These are phyloP conservation scores for Ogataea nonfermentans DNA, from an alignment of 805 yeast genomes.

Conservation along the genomic window DNA sequence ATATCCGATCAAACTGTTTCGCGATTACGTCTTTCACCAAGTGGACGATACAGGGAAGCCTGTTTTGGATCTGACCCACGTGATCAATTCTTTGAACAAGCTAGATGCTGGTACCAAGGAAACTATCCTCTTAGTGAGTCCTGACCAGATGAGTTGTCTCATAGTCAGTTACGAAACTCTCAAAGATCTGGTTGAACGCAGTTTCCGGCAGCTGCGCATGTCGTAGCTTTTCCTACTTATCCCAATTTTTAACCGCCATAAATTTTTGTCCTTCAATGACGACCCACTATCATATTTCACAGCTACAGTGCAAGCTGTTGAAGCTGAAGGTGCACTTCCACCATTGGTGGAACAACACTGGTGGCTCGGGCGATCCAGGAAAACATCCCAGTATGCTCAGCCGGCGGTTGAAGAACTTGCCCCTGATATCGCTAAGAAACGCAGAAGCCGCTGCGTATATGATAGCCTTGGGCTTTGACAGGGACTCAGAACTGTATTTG, in stretches of 20 bases:
- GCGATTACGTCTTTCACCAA: conserved; percentile 84
- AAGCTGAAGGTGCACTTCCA: conserved; percentile 24
- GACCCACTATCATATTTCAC: conserved; percentile 26
- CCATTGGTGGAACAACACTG: conserved; percentile 29
- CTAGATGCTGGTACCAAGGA: conserved; percentile 92
- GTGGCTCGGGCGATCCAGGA: conserved; percentile 22
- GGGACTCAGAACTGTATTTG: conserved; percentile 5
- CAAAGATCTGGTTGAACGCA: conserved; percentile 63
- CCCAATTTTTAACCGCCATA: conserved; percentile 4
- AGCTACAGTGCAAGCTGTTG: conserved; percentile 20
- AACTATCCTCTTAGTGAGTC: conserved; percentile 71
- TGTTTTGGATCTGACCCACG: conserved; percentile 77
- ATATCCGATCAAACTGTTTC: conserved; percentile 70
- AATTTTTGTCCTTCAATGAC: conserved; percentile 8
- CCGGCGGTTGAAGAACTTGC: conserved; percentile 26
- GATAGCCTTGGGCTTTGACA: conserved; percentile 13
- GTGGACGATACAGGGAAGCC: conserved; percentile 75
- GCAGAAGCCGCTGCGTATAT: conserved; percentile 21
- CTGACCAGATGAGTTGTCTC: conserved; percentile 82
- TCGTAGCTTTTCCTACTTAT: not conserved
- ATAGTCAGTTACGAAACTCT: conserved; percentile 84
- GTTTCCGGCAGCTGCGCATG: conserved; percentile 50
- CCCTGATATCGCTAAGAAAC: conserved; percentile 29
- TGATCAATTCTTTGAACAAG: conserved; percentile 76
- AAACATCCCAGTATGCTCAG: conserved; percentile 25